These are phyloP conservation scores for Cicer chorassanicum DNA, from an alignment of 306 rosid genomes.

Conservation along the genomic window DNA sequence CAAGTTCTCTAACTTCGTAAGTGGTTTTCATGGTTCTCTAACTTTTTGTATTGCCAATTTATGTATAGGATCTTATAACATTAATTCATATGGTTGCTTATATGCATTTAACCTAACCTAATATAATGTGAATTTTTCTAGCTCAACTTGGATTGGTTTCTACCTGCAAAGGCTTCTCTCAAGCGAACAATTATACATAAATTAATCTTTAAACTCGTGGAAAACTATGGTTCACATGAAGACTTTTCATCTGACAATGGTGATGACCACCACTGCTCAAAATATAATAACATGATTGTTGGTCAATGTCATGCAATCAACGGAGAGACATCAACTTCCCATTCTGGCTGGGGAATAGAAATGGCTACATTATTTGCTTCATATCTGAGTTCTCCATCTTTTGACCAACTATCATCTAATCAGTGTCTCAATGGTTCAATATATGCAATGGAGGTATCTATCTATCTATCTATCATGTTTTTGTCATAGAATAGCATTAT, in stretches of 20 bases:
- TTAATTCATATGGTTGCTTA: conserved; percentile 26
- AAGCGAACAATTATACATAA: conserved; percentile 76
- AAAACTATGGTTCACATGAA: conserved; percentile 47
- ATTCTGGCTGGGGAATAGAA: conserved; percentile 57
- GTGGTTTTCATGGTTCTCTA: conserved; percentile 43
- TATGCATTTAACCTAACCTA: conserved; percentile 24
- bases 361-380: conserved; percentile 51
- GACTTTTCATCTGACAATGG: conserved; percentile 50
- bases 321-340: conserved; percentile 51
- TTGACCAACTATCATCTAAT: conserved; percentile 55
- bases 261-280: conserved; percentile 46
- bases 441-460: conserved; percentile 57
- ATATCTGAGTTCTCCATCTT: neutral
- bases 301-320: conserved; percentile 51
- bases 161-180: conserved; percentile 71
- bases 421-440: conserved; percentile 49
- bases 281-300: conserved; percentile 43
- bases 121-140: conserved; percentile 41
- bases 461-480: conserved; percentile 29
- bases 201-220: conserved; percentile 62
- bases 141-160: conserved; percentile 82
- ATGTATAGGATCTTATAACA: neutral
- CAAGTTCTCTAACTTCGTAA: conserved; percentile 72
- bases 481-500: neutral
- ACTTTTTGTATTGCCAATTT: neutral